These are phyloP conservation scores for Primulina tabacum DNA, from an alignment of 257 asterid species.

Conservation along the genomic window DNA sequence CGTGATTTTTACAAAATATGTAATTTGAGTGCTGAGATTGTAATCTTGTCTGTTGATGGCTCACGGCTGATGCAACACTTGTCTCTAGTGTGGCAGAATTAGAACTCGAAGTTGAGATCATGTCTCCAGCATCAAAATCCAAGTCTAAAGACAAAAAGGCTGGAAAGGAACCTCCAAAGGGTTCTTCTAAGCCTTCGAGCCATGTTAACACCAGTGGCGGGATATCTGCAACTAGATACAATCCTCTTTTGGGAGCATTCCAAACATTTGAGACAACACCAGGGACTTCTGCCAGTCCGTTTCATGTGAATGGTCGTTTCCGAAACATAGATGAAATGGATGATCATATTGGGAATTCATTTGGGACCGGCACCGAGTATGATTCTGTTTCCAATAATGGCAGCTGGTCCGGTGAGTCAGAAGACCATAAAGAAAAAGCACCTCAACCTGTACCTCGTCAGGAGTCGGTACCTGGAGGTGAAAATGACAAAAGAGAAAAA, in stretches of 20 bases:
- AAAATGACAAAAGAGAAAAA: conserved; percentile 62
- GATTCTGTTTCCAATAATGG: conserved; percentile 81
- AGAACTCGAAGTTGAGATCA: conserved; percentile 34
- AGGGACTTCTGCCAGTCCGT: conserved; percentile 44
- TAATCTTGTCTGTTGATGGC: conserved; percentile 16
- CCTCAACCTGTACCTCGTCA: conserved; percentile 36
- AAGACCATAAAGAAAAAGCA: conserved; percentile 60
- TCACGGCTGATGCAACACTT: conserved; percentile 22
- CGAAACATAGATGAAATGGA: conserved; percentile 80
- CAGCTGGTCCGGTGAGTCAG: conserved; percentile 98
- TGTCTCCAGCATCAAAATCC: conserved; percentile 77
- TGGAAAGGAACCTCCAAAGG: conserved; percentile 64
- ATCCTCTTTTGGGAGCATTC: conserved; percentile 73
- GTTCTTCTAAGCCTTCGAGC: conserved; percentile 57
- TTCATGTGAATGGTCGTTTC: conserved; percentile 71
- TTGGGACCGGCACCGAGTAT: conserved; percentile 52
- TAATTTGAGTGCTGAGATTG: conserved; percentile 7
- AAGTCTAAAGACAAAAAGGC: conserved; percentile 78
- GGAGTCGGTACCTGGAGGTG: conserved; percentile 66
- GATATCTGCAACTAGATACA: conserved; percentile 70
- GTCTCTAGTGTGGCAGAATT: conserved; percentile 34
- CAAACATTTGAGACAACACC: conserved; percentile 66
- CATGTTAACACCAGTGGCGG: conserved; percentile 52
- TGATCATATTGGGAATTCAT: conserved; percentile 57
- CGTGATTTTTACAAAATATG: not conserved